Conservation (phyloP, 78 protist species). For the Dictyostelium intermedium region DNA sequence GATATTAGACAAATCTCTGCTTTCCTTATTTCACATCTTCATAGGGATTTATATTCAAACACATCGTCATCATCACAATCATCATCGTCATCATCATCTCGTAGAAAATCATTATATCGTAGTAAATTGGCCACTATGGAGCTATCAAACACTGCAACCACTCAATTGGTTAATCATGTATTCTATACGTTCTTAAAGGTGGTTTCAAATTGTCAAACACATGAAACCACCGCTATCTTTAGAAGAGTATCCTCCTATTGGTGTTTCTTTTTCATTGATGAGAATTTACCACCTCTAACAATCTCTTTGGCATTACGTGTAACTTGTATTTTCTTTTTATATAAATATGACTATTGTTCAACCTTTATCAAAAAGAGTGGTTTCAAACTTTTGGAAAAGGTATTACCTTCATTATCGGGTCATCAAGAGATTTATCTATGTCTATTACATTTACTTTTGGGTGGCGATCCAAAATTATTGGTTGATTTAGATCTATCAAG, state of each 20-base stretch:
- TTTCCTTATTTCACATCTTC: conserved; percentile 36
- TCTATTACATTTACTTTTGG: conserved; percentile 35
- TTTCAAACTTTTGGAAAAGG: conserved; percentile 37
- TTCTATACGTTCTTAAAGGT: conserved; percentile 44
- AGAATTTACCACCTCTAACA: conserved; percentile 34
- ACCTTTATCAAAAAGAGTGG: conserved; percentile 61
- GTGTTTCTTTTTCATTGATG: conserved; percentile 69
- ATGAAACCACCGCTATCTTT: conserved; percentile 26
- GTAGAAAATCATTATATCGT: background rate
- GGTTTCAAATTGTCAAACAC: conserved; percentile 6
- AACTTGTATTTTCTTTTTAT: conserved; percentile 24
- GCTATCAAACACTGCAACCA: background rate
- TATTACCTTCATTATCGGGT: conserved; percentile 14
- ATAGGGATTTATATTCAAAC: background rate
- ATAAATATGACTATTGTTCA: conserved; percentile 36
- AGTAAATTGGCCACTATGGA: background rate
- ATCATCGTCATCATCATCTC: background rate
- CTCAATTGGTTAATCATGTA: conserved; percentile 33
- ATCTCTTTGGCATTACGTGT: conserved; percentile 41
- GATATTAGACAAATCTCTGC: conserved; percentile 35
- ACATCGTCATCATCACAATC: background rate
- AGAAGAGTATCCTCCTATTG: conserved; percentile 49
- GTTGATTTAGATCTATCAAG: background rate
- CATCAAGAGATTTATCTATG: conserved; percentile 49
- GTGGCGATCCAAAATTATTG: conserved; percentile 26